phyloP scores from a whole-genome alignment of 2,329 filamentous ascomycete species.

The Diplodia intermedia region DNA sequence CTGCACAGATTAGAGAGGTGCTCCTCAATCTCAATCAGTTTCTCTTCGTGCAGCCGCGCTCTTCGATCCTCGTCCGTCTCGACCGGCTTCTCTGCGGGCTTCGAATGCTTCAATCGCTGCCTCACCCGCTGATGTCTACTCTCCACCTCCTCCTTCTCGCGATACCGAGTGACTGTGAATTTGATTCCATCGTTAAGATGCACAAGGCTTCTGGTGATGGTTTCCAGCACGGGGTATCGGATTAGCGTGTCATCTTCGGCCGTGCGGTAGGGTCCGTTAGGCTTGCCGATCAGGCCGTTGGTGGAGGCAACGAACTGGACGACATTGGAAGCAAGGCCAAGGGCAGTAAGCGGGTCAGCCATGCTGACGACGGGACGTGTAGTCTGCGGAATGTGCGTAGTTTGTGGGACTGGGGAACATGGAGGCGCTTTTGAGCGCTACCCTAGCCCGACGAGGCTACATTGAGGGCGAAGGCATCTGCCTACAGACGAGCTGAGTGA shows the following conservation, averaged over 20 bases:
- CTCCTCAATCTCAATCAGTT: slow-evolving; percentile 2
- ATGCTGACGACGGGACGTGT: slow-evolving; percentile 14
- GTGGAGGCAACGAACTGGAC: slow-evolving; percentile 22
- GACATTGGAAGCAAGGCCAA: slow-evolving; percentile 23
- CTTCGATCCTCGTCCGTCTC: slow-evolving; percentile 6
- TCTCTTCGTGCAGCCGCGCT: slow-evolving; percentile 1
- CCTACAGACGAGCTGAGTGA: slow-evolving; percentile 16
- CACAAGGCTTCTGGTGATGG: slow-evolving; percentile 16
- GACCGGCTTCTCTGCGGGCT: slow-evolving; percentile 7
- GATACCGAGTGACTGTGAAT: slow-evolving; percentile 16
- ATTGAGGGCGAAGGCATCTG: slow-evolving; percentile 3
- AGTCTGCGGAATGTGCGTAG: neutral
- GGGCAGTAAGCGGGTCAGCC: slow-evolving; percentile 24
- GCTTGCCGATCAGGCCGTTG: slow-evolving; percentile 12
- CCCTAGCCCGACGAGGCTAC: slow-evolving; percentile 3
- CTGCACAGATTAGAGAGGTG: slow-evolving; percentile 13
- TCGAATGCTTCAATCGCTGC: slow-evolving; percentile 18
- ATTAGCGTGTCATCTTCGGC: neutral
- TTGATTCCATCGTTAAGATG: slow-evolving; percentile 21
- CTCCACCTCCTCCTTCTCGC: slow-evolving; percentile 3
- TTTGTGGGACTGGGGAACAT: neutral
- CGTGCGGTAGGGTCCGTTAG: neutral
- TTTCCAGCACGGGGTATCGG: slow-evolving; percentile 7
- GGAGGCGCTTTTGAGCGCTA: slow-evolving; percentile 25
- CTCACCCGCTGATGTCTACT: slow-evolving; percentile 13